Percentiles rank a stretch among this genome's conserved stretches.
Conservation (phyloP, 257 asterid genomes). For the Nicotiana otophora region DNA sequence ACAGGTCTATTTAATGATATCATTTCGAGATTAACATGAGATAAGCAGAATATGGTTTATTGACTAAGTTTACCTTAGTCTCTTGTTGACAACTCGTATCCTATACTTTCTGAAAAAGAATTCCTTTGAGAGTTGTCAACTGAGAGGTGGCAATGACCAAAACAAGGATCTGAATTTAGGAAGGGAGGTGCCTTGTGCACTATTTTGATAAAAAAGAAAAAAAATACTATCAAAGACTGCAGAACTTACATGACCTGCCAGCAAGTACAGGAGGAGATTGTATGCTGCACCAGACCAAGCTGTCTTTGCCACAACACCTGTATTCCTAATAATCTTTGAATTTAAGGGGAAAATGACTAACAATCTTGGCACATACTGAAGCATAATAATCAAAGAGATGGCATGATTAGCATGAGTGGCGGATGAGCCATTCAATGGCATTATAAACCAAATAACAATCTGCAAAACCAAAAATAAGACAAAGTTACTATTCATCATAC, state of each 20-base stretch:
- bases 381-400: constrained; percentile 60
- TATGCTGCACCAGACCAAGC: constrained; percentile 95
- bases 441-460: constrained; percentile 65
- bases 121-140: background rate
- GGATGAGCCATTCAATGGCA: constrained; percentile 42
- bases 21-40: background rate
- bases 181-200: background rate
- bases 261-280: constrained; percentile 67
- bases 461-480: constrained; percentile 22
- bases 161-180: background rate
- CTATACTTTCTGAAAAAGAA: background rate
- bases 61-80: background rate
- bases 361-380: constrained; percentile 76
- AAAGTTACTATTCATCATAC: background rate
- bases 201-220: background rate
- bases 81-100: background rate
- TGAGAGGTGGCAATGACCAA: background rate
- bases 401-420: constrained; percentile 62
- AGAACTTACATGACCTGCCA: constrained; percentile 78
- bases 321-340: constrained; percentile 55
- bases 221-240: background rate
- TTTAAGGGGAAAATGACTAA: constrained; percentile 70
- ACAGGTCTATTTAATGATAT: background rate
- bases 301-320: constrained; percentile 78
- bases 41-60: background rate